These are phyloP conservation scores for Tephrocybe sp. DNA, from an alignment of 768 basidiomycete species.

Conservation along the genomic window DNA sequence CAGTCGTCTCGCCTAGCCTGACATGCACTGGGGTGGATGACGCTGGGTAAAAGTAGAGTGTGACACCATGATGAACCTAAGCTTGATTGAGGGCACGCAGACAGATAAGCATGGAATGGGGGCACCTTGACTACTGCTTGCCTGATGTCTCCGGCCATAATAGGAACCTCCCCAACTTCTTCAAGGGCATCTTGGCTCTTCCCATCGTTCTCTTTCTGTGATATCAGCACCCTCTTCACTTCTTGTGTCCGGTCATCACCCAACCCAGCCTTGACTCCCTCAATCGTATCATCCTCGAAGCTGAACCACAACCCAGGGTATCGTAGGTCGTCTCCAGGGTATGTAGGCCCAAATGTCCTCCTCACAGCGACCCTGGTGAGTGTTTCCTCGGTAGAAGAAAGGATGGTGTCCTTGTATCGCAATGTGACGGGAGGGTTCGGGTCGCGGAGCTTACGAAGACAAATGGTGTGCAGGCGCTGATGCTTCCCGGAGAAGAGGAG, in stretches of 20 bases:
- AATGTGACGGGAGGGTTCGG: slow-evolving; percentile 65
- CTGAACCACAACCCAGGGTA: slow-evolving; percentile 86
- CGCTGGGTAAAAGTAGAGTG: slow-evolving; percentile 63
- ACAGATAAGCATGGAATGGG: neutral
- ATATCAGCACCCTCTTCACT: slow-evolving; percentile 72
- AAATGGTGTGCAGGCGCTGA: slow-evolving; percentile 79
- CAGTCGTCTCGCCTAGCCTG: slow-evolving; percentile 70
- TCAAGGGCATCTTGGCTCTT: slow-evolving; percentile 66
- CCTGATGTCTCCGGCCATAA: slow-evolving; percentile 71
- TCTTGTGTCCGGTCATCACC: slow-evolving; percentile 69
- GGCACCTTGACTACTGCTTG: slow-evolving; percentile 66
- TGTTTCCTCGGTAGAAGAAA: slow-evolving; percentile 61
- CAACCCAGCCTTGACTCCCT: slow-evolving; percentile 49
- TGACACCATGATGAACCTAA: slow-evolving; percentile 73
- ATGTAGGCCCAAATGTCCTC: slow-evolving; percentile 79
- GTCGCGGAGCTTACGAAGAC: slow-evolving; percentile 63
- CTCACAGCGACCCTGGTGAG: slow-evolving; percentile 65
- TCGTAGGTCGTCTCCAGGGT: slow-evolving; percentile 68
- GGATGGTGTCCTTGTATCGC: slow-evolving; percentile 60
- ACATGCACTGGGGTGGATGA: slow-evolving; percentile 52
- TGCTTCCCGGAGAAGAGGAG: slow-evolving; percentile 79
- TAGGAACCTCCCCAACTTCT: slow-evolving; percentile 61
- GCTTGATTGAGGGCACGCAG: neutral
- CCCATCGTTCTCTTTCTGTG: slow-evolving; percentile 60
- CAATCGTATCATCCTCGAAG: slow-evolving; percentile 73